Evolutionary conservation across 176 grass and related monocot species (phyloP).

Genomic region (Zoysia japonica): DNA sequence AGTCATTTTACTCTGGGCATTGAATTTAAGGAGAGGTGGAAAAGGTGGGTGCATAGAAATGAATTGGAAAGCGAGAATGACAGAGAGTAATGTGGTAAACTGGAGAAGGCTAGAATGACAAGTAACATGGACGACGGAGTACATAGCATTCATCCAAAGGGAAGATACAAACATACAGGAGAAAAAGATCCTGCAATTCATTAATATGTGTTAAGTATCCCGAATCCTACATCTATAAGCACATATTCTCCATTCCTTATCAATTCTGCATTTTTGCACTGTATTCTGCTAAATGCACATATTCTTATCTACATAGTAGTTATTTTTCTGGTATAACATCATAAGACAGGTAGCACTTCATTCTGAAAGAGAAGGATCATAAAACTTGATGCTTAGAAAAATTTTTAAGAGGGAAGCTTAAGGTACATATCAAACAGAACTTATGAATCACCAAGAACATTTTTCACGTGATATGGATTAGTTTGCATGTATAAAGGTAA

Average conservation of each 20-base stretch:
- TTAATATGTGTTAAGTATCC: neutral
- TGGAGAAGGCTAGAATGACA: no score
- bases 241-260: neutral
- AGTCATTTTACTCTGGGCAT: no score
- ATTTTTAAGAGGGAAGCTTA: neutral
- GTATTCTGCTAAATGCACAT: slow-evolving; percentile 15
- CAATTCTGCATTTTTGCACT: neutral
- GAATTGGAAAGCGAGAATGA: no score
- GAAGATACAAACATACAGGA: neutral
- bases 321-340: neutral
- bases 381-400: neutral
- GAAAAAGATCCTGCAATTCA: neutral
- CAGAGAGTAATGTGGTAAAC: no score
- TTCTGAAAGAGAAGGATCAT: neutral
- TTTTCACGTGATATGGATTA: neutral
- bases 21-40: no score
- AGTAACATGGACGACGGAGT: neutral
- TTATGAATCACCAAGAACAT: neutral
- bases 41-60: no score
- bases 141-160: neutral
- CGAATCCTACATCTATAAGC: slow-evolving; percentile 15
- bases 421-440: slow-evolving; percentile 1
- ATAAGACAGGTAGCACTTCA: neutral
- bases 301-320: neutral
- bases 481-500: slow-evolving; percentile 11